Percentiles rank a stretch among this genome's conserved stretches.
phyloP scores from a whole-genome alignment of 345 rosid species.

The Eucalyptus regnans region DNA sequence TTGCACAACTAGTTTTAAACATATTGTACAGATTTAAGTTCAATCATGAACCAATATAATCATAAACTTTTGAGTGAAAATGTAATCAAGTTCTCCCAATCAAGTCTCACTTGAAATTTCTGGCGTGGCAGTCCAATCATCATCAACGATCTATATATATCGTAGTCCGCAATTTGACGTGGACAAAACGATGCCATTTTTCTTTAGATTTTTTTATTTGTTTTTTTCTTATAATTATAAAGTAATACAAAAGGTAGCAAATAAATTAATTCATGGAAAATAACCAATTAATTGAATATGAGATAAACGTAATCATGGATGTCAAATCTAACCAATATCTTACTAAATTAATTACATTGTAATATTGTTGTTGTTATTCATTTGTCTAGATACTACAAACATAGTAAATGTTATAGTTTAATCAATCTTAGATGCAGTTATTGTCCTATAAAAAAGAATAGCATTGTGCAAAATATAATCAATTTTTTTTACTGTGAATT shows the following conservation, averaged over 20 bases:
- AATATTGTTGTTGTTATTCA: not conserved
- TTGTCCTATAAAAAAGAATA: not conserved
- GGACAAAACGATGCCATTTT: not conserved
- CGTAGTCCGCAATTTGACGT: fast-evolving
- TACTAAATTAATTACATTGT: not conserved
- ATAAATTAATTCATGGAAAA: not conserved
- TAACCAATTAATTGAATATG: not conserved
- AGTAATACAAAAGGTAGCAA: not conserved
- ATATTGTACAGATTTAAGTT: not conserved
- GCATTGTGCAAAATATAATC: not conserved
- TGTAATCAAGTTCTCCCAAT: not conserved
- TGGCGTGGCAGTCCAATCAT: not conserved
- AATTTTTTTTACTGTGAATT: not conserved
- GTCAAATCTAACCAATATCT: not conserved
- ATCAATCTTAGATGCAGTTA: not conserved
- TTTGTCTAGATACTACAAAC: not conserved
- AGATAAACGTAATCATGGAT: not conserved
- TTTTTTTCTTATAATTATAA: not conserved
- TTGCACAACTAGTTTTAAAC: not conserved
- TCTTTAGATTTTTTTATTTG: not conserved
- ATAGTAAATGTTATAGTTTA: not conserved
- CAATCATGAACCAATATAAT: not conserved
- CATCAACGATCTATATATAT: not conserved
- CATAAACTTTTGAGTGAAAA: not conserved
- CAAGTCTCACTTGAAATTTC: not conserved